phyloP scores from a whole-genome alignment of 164 flowering plant genomes.

The Nymphaea thermarum region DNA sequence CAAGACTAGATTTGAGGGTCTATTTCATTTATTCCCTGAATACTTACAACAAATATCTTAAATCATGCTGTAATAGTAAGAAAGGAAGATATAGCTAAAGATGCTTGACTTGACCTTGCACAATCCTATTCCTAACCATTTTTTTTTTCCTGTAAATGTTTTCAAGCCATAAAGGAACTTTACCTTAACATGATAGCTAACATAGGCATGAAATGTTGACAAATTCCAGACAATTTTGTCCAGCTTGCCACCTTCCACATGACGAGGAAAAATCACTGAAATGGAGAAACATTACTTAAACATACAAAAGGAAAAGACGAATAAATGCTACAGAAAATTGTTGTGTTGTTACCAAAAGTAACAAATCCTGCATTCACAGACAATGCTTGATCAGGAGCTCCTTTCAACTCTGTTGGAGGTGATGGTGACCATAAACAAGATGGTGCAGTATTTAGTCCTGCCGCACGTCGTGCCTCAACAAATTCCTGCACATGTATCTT shows the following conservation, averaged over 20 bases:
- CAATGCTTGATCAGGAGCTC: conserved; percentile 49
- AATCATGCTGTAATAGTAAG: too few species aligned
- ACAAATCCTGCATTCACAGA: conserved; percentile 95
- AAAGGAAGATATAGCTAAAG: not conserved
- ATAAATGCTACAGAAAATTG: not conserved
- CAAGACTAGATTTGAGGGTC: too few species aligned
- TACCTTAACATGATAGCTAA: conserved; percentile 96
- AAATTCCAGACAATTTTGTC: conserved; percentile 88
- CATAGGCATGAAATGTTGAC: conserved; percentile 92
- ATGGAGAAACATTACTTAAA: not conserved
- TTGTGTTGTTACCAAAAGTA: conserved; percentile 52
- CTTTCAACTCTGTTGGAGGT: conserved; percentile 69
- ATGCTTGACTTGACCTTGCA: not conserved
- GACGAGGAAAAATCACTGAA: conserved; percentile 87
- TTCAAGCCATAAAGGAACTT: conserved; percentile 3
- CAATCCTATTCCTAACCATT: not conserved
- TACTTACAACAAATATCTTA: too few species aligned
- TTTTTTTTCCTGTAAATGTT: not conserved
- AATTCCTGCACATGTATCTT: conserved; percentile 50
- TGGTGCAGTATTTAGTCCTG: conserved; percentile 82
- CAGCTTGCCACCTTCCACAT: conserved; percentile 78
- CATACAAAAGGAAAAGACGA: not conserved
- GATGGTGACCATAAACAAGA: conserved; percentile 77
- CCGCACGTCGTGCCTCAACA: conserved; percentile 81
- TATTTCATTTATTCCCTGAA: too few species aligned